Base-by-base conservation (phyloP, 2,329 filamentous ascomycete genomes). In the Talaromyces sp. region DNA sequence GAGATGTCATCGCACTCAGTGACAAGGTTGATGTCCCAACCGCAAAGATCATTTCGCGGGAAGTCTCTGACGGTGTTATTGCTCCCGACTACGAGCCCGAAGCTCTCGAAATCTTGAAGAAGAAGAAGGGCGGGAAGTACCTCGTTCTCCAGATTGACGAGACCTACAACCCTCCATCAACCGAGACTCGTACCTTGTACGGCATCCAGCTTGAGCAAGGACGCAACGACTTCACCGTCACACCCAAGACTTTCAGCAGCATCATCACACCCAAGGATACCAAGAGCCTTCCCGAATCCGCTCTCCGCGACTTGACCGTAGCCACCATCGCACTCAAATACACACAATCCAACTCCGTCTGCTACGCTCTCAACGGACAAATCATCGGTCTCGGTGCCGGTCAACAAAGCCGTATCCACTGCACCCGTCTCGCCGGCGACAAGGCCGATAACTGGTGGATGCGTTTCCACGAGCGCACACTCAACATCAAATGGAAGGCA, bases 361-460 rank as follows among this genome's bases (percentile, higher is more conserved):
- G 93, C 84, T 99, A 97, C 73, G 92, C 94, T 57, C 81, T 91
- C 63, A 92, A 96, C 69, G 94, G 94, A 50, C 94, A 97, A 77
- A 84, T 97, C 67, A 83, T 99, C 66, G 94, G 94, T 64, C 86
- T 99, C 57, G 94, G 94, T 64, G 94, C 94, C 57, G 94, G 94
- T 61, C 94, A 99, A 77, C 94, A 99, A 79, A 96, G 90, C 62
- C 89, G 94, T 66, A 99, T 99, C 67, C 94, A 99, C 83, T 99
- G 94, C 84, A 99, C 94, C 41, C 88, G 94, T 64, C 85, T 99
- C 53, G 94, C 94, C 10, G 94, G 94, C 61, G 93, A 97, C 81
- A 99, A 99, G 82, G 91, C 92, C 51, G 94, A 99, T 77, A 97
- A 96, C 82, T 97, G 93, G 93, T 99, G 93, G 94, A 89, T 99